Percentiles rank a stretch among this genome's conserved stretches.
phyloP scores from a whole-genome alignment of 805 yeast species.

The Hermanozyma aechmeae region DNA sequence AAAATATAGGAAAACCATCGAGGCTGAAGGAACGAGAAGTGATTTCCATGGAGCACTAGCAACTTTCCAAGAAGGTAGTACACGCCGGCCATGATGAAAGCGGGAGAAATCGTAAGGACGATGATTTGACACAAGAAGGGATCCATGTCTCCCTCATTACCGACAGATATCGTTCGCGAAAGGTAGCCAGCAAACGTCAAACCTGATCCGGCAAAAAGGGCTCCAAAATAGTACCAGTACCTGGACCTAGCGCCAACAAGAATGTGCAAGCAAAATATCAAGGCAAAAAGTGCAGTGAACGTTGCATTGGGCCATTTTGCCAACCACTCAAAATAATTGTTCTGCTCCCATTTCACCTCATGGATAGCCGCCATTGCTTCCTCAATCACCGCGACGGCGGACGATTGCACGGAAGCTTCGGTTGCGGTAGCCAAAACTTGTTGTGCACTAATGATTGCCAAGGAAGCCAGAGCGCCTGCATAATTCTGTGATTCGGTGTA shows the following conservation, averaged over 20 bases:
- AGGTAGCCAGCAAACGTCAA: conserved; percentile 6
- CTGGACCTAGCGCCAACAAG: too few relatives aligned
- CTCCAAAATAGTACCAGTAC: too few relatives aligned
- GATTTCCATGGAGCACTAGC: conserved; percentile 3
- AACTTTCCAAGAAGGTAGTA: conserved; percentile 7
- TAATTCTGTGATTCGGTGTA: conserved; percentile 15
- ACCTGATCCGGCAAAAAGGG: conserved; percentile 3
- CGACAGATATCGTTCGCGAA: conserved; percentile 3
- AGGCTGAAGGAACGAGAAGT: conserved; percentile 5
- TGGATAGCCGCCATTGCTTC: too few relatives aligned
- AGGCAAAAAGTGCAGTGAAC: too few relatives aligned
- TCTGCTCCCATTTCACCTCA: too few relatives aligned
- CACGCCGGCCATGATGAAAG: conserved; percentile 8
- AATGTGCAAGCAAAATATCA: too few relatives aligned
- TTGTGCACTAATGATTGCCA: conserved; percentile 25
- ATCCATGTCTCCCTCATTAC: conserved; percentile 8
- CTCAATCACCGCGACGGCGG: conserved; percentile 24
- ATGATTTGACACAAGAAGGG: conserved; percentile 4
- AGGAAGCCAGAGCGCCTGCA: conserved; percentile 29
- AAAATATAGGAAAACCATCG: conserved; percentile 8
- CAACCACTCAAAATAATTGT: too few relatives aligned
- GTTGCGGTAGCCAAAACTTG: conserved; percentile 31
- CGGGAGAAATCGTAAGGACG: conserved; percentile 6
- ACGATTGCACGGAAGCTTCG: conserved; percentile 15
- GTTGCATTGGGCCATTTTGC: too few relatives aligned